phyloP scores from a whole-genome alignment of 169 alveolate species.

The Cystoisospora suis region DNA sequence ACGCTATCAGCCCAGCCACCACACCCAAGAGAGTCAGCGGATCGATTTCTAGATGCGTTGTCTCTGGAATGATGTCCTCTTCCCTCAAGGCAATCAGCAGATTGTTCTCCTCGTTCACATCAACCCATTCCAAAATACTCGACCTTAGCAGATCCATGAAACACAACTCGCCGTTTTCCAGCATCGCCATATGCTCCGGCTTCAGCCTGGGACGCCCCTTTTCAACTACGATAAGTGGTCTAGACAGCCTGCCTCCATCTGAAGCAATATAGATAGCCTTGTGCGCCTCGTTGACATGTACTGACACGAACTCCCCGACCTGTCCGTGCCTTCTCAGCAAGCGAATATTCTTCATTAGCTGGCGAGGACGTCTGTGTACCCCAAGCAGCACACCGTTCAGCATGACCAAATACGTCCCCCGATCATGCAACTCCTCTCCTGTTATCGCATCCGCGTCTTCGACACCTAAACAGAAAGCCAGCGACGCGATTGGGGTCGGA shows the following conservation, averaged over 20 bases:
- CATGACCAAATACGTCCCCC: constrained; percentile 86
- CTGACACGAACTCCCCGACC: constrained; percentile 96
- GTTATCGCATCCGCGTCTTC: constrained; percentile 84
- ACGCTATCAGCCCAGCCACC: constrained; percentile 99
- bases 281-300: constrained; percentile 90
- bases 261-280: constrained; percentile 95
- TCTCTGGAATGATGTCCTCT: constrained; percentile 84
- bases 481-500: constrained; percentile 77
- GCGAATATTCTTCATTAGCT: constrained; percentile 89
- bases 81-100: constrained; percentile 93
- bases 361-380: constrained; percentile 87
- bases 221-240: constrained; percentile 97
- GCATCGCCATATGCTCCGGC: constrained; percentile 71
- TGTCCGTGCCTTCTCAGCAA: constrained; percentile 94
- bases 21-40: constrained; percentile 98
- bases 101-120: constrained; percentile 99
- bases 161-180: constrained; percentile 82
- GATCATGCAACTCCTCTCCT: constrained; percentile 78
- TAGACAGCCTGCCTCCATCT: constrained; percentile 99
- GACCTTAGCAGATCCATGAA: constrained; percentile 85
- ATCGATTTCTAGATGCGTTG: constrained; percentile 99
- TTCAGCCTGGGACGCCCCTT: constrained; percentile 86
- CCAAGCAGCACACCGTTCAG: constrained; percentile 96
- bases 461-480: constrained; percentile 84
- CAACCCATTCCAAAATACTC: constrained; percentile 98